These are phyloP conservation scores for Hordeum marinum DNA, from an alignment of 176 grass and related monocot genomes.

Conservation along the genomic window DNA sequence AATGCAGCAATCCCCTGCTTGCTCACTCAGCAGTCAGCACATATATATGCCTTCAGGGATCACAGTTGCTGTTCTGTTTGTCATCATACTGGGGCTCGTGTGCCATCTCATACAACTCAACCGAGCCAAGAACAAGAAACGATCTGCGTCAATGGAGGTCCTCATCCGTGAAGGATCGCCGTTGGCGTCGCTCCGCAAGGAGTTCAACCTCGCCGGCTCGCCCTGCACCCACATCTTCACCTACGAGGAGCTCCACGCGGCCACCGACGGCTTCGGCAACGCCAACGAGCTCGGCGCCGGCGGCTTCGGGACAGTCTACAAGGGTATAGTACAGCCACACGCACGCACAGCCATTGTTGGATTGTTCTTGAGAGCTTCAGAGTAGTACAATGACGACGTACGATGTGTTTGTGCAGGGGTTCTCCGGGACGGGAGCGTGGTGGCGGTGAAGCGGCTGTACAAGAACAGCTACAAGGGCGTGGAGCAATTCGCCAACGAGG, in stretches of 20 bases:
- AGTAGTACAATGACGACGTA: not conserved
- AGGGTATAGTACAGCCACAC: not conserved
- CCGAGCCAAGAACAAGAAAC: not conserved
- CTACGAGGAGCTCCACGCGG: conserved; percentile 54
- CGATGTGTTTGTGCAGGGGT: not conserved
- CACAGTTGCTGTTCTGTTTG: not conserved
- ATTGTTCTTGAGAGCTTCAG: not conserved
- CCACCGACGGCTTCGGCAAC: conserved; percentile 42
- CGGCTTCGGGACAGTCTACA: conserved; percentile 62
- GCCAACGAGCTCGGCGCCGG: conserved; percentile 42
- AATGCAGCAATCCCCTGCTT: no score
- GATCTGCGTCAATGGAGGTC: conserved; percentile 1
- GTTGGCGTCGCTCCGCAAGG: conserved; percentile 24
- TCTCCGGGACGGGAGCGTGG: conserved; percentile 24
- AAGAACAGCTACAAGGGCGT: conserved; percentile 58
- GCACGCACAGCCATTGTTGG: not conserved
- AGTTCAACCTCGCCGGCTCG: conserved; percentile 13
- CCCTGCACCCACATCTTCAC: conserved; percentile 30
- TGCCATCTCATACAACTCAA: not conserved
- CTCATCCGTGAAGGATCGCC: conserved; percentile 7
- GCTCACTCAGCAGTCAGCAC: not conserved
- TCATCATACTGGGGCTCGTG: not conserved
- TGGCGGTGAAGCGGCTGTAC: conserved; percentile 72
- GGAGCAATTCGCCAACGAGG: conserved; percentile 73
- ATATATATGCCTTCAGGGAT: conserved; percentile 3